These are phyloP conservation scores for Sisymbrium altissimum DNA, from an alignment of 345 rosid genomes.

Conservation along the genomic window DNA sequence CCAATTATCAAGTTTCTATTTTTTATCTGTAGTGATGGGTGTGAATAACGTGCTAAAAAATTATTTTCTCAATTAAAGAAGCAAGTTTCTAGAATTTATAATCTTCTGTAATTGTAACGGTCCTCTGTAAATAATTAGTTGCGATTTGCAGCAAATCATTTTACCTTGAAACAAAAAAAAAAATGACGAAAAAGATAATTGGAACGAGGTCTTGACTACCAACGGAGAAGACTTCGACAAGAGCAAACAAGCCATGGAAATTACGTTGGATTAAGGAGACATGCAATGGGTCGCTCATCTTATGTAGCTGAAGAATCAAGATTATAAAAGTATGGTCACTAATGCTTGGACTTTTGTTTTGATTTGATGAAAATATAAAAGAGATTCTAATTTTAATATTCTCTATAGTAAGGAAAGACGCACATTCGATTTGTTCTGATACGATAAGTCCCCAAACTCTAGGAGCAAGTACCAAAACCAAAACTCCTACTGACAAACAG, in stretches of 20 bases:
- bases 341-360: not conserved
- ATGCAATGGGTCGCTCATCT: not conserved
- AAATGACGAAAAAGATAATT: not conserved
- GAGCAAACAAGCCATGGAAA: not conserved
- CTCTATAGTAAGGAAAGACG: not conserved
- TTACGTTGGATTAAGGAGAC: not conserved
- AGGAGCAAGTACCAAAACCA: slow-evolving; percentile 21
- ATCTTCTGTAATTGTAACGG: not conserved
- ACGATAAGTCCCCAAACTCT: slow-evolving; percentile 17
- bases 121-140: not conserved
- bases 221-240: not conserved
- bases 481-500: slow-evolving; percentile 23
- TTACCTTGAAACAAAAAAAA: not conserved
- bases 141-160: too few species aligned
- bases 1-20: not conserved
- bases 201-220: not conserved
- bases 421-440: slow-evolving; percentile 9
- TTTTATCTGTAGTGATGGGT: not conserved
- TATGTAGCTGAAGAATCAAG: not conserved
- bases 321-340: not conserved
- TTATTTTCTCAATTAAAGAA: not conserved
- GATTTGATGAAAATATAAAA: not conserved
- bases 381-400: not conserved
- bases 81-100: not conserved
- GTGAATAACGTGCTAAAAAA: not conserved